Percentiles rank a stretch among this genome's conserved stretches.
phyloP scores from a whole-genome alignment of 495 filamentous ascomycete species.

The Collariella sp. region DNA sequence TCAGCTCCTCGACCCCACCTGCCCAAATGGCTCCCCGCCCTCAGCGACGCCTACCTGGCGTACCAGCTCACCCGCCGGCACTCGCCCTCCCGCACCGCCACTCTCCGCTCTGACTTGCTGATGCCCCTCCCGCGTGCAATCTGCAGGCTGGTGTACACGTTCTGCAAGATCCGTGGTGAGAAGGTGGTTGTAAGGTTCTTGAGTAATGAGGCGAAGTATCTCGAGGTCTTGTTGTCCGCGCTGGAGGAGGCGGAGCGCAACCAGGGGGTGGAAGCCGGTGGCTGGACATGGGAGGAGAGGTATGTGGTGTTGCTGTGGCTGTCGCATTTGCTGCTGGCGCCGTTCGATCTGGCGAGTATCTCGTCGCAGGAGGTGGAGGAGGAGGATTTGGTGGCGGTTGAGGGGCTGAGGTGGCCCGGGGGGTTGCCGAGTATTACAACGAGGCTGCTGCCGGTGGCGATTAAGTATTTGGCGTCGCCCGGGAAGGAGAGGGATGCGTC shows the following conservation, averaged over 20 bases:
- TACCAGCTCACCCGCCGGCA: conserved; percentile 46
- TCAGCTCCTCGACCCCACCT: conserved; percentile 92
- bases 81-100: conserved; percentile 18
- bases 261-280: neutral
- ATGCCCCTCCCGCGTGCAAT: conserved; percentile 60
- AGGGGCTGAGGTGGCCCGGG: conserved; percentile 39
- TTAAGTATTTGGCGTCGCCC: conserved; percentile 59
- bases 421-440: conserved; percentile 60
- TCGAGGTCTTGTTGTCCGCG: conserved; percentile 68
- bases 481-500: conserved; percentile 87
- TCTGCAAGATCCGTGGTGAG: conserved; percentile 90
- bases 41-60: conserved; percentile 66
- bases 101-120: conserved; percentile 37
- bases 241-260: conserved; percentile 43
- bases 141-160: conserved; percentile 70
- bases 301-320: conserved; percentile 89
- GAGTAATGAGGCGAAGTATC: conserved; percentile 73
- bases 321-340: conserved; percentile 82
- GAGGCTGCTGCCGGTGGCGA: conserved; percentile 60
- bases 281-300: conserved; percentile 73
- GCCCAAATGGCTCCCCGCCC: conserved; percentile 57
- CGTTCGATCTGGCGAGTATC: conserved; percentile 82
- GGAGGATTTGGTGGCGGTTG: conserved; percentile 24
- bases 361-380: conserved; percentile 49
- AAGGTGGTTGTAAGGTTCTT: conserved; percentile 88